A percentile compares a stretch with the other conserved stretches of the same genome.
Evolutionary conservation across 1,139 yeast genomes (phyloP).

Genomic region (Diutina catenulata): DNA sequence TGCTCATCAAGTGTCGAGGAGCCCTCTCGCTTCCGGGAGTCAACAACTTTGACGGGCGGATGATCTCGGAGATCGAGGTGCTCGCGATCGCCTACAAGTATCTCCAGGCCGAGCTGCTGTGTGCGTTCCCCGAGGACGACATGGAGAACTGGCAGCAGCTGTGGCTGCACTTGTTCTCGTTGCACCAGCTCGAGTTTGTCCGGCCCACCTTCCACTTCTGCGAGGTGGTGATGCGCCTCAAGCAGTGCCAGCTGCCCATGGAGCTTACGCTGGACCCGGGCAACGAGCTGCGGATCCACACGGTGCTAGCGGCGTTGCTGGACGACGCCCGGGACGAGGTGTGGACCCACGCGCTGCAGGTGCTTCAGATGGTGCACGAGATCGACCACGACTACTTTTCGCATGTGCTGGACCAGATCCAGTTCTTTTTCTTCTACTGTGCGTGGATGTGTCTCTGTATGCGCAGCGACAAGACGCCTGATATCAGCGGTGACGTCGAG

Average conservation of each 20-base stretch:
- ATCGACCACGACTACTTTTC: constrained; percentile 49
- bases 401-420: constrained; percentile 57
- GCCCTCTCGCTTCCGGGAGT: constrained; percentile 52
- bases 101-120: constrained; percentile 29
- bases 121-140: constrained; percentile 15
- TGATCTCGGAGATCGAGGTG: constrained; percentile 68
- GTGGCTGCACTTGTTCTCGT: constrained; percentile 63
- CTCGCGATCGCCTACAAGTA: constrained; percentile 52
- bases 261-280: constrained; percentile 6
- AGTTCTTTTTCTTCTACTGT: constrained; percentile 42
- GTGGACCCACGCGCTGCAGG: constrained; percentile 12
- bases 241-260: constrained; percentile 7
- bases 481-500: no score
- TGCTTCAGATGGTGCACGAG: constrained; percentile 31
- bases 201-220: constrained; percentile 65
- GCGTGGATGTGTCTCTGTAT: constrained; percentile 25
- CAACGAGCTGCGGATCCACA: constrained; percentile 1
- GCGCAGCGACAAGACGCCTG: no score
- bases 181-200: constrained; percentile 67
- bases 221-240: constrained; percentile 32
- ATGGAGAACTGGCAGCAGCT: constrained; percentile 56
- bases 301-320: neutral
- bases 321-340: constrained; percentile 12
- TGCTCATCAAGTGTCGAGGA: constrained; percentile 46
- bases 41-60: constrained; percentile 73